Percentiles rank a stretch among this genome's conserved stretches.
Evolutionary conservation across 2,329 filamentous ascomycete genomes (phyloP).

Genomic region (Botryotinia calthae): DNA sequence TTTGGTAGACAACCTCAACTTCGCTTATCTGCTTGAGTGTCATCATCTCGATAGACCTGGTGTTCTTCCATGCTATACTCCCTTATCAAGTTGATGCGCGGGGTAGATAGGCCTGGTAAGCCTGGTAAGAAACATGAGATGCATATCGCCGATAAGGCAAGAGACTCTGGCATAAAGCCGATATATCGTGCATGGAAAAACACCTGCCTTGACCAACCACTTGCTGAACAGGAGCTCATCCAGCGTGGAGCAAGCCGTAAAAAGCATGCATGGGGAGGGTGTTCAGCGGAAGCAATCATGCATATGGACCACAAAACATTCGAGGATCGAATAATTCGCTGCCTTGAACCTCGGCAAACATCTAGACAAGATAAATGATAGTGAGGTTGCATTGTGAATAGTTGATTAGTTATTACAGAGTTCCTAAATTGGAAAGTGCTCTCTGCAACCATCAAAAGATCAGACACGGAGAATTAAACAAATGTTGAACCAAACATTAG

Average conservation of each 20-base stretch:
- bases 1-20: not conserved
- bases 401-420: not conserved
- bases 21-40: not conserved
- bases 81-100: not conserved
- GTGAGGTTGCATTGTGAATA: not conserved
- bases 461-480: not conserved
- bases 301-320: not conserved
- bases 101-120: not conserved
- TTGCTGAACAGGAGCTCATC: not conserved
- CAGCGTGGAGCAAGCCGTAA: not conserved
- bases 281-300: not conserved
- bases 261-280: not conserved
- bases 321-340: too few relatives aligned
- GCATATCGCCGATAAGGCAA: not conserved
- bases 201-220: not conserved
- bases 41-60: not conserved
- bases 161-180: not conserved
- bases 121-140: not conserved
- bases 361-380: not conserved
- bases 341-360: not conserved
- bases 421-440: not conserved
- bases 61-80: not conserved
- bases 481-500: not conserved
- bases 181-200: not conserved
- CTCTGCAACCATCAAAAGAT: not conserved